Evolutionary conservation across 1,284 basidiomycete species (phyloP).

Genomic region (Papiliotrema flavescens): DNA sequence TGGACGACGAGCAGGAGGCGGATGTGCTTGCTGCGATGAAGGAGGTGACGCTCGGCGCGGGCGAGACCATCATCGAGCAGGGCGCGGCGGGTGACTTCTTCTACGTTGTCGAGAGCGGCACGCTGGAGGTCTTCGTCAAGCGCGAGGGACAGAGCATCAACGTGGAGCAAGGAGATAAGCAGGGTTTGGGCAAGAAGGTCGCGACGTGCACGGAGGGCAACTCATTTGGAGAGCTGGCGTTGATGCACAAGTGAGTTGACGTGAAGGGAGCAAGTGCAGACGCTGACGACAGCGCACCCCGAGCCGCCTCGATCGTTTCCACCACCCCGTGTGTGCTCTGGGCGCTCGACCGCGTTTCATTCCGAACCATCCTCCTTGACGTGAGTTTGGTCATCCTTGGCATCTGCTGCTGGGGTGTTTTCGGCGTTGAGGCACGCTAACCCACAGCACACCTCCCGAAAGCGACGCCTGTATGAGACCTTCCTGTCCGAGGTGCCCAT

Average conservation of each 20-base stretch:
- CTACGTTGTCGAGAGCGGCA: slow-evolving; percentile 90
- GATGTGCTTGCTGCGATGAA: slow-evolving; percentile 95
- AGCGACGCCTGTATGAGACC: slow-evolving; percentile 90
- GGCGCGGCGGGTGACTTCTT: slow-evolving; percentile 97
- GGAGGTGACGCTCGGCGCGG: slow-evolving; percentile 68
- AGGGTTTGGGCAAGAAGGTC: slow-evolving; percentile 65
- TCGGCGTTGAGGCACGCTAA: no score
- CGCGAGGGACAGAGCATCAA: slow-evolving; percentile 51
- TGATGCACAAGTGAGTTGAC: slow-evolving; percentile 77
- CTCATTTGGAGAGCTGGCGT: slow-evolving; percentile 92
- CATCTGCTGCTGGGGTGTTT: neutral
- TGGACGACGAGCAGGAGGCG: slow-evolving; percentile 91
- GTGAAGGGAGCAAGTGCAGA: neutral
- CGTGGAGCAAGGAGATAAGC: slow-evolving; percentile 59
- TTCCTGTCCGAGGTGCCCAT: slow-evolving; percentile 91
- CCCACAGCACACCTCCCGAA: slow-evolving; percentile 63
- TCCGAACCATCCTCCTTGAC: slow-evolving; percentile 95
- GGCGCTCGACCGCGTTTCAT: slow-evolving; percentile 95
- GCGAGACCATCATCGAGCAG: slow-evolving; percentile 88
- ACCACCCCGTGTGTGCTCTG: slow-evolving; percentile 81
- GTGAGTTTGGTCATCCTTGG: slow-evolving; percentile 37
- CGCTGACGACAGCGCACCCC: slow-evolving; percentile 60
- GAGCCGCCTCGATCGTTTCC: slow-evolving; percentile 88
- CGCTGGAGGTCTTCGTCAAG: slow-evolving; percentile 79
- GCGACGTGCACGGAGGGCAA: slow-evolving; percentile 78